Percentiles rank a stretch among this genome's conserved stretches.
These are phyloP conservation scores for Borovskyia barvae DNA, from an alignment of 208 protist species.

Conservation along the genomic window DNA sequence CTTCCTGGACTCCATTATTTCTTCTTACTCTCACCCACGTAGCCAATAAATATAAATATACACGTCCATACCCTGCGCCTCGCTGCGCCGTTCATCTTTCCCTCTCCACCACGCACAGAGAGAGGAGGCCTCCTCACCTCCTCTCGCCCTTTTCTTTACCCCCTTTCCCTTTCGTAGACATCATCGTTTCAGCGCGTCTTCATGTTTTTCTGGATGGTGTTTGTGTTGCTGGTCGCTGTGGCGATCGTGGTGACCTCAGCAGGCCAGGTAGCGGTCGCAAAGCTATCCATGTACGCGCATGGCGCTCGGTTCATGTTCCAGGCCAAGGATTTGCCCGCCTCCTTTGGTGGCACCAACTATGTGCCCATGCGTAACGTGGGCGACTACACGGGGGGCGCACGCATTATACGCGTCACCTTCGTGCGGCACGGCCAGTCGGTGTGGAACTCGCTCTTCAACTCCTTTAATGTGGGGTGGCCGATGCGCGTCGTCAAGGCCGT, in stretches of 20 bases:
- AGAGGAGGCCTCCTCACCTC: not conserved
- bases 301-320: slow-evolving; percentile 59
- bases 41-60: no score
- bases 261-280: slow-evolving; percentile 43
- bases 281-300: slow-evolving; percentile 50
- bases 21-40: no score
- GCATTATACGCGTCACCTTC: slow-evolving; percentile 85
- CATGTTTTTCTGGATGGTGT: slow-evolving; percentile 80
- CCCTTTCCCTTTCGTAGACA: not conserved
- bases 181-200: not conserved
- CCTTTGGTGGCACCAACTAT: slow-evolving; percentile 68
- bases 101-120: no score
- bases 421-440: slow-evolving; percentile 91
- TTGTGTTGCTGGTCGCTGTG: slow-evolving; percentile 50
- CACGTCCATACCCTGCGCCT: no score
- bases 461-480: slow-evolving; percentile 52
- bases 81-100: no score
- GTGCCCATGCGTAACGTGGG: slow-evolving; percentile 38
- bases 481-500: slow-evolving; percentile 53
- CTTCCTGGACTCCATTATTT: no score
- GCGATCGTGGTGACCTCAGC: slow-evolving; percentile 39
- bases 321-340: slow-evolving; percentile 70
- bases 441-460: slow-evolving; percentile 93
- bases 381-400: slow-evolving; percentile 37
- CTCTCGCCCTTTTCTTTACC: not conserved